Base-by-base conservation (phyloP, 2,329 filamentous ascomycete genomes). In the Macroventuria anomochaeta region DNA sequence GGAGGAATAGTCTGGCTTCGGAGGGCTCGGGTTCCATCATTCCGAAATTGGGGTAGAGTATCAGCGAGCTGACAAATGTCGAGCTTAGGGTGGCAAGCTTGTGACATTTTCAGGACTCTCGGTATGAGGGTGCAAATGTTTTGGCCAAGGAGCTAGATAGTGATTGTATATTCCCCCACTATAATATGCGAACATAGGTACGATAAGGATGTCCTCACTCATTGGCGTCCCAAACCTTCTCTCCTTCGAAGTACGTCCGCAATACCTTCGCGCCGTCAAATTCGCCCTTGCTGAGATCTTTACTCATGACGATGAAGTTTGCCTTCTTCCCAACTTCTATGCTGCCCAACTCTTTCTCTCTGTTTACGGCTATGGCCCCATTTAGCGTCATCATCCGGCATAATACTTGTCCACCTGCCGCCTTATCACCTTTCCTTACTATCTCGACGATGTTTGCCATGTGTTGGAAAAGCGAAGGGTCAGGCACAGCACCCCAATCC, bases 321-420 rank as follows among this genome's bases (percentile, higher is more conserved):
- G 69, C 70, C 42, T 59, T 67, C 61, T 74, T 73, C 13, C 69
- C 66, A 2, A 69, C 57, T 49, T 67, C 63, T 25, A 74, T 66
- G 41, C 64, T 71, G 13, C 70, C 69, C n/a, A 55, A 23, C 15
- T 59, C 57, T 23, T 58, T 56, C n/a, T 72, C 63, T 20, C 46
- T 59, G 2, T 62, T 62, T 3, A 71, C 64, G 2, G 69, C 70
- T 42, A 63, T 46, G 1, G 70, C 70, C 2, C 69, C 70, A 28
- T 65, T 62, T 7, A 68, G 29, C 0, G 68, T 72, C 12, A 74
- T 55, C 49, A 69, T 66, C 2, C 59, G 55, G 47, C 60, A 65
- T 6, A 62, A 12, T 3, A 51, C 15, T 21, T 60, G 55, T 11
- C 50, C 61, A 23, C 57, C 61, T 11, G 46, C 56, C 29, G 39